These are phyloP conservation scores for Claviceps digitariae DNA, from an alignment of 2,329 filamentous ascomycete genomes.

Conservation along the genomic window DNA sequence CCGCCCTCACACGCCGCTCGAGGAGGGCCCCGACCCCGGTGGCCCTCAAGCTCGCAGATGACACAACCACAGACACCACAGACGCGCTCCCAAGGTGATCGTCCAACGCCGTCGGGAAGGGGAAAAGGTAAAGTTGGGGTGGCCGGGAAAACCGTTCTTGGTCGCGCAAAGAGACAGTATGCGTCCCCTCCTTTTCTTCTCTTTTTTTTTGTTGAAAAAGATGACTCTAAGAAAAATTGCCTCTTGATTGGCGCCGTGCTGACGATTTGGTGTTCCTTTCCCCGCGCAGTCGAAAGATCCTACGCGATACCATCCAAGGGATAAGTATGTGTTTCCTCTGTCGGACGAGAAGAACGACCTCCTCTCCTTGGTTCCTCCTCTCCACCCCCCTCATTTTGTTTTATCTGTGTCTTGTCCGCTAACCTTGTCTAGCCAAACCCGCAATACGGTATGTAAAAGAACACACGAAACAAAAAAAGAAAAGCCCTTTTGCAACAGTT, in stretches of 20 bases:
- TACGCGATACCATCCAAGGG: conserved; percentile 7
- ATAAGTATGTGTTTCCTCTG: conserved; percentile 3
- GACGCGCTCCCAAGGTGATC: background rate
- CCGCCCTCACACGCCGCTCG: background rate
- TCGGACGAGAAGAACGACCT: background rate
- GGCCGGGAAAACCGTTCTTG: conserved; percentile 3
- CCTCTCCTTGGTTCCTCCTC: background rate
- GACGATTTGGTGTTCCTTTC: background rate
- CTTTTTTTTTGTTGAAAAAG: background rate
- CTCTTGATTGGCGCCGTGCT: background rate
- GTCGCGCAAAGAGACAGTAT: conserved; percentile 2
- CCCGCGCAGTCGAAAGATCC: conserved; percentile 8
- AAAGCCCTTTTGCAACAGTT: background rate
- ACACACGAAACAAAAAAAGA: background rate
- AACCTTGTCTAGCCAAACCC: conserved; percentile 2
- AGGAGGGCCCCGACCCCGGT: background rate
- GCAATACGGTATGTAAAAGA: conserved; percentile 2
- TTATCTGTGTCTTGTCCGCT: background rate
- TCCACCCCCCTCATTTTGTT: conserved; percentile 1
- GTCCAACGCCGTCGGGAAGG: rapidly evolving
- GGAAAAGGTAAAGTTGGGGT: background rate
- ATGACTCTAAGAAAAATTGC: too few species aligned
- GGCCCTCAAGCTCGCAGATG: background rate
- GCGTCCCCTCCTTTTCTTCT: background rate
- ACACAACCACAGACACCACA: background rate